These are phyloP conservation scores for Fusarium siculi DNA, from an alignment of 2,329 filamentous ascomycete genomes.

Conservation along the genomic window DNA sequence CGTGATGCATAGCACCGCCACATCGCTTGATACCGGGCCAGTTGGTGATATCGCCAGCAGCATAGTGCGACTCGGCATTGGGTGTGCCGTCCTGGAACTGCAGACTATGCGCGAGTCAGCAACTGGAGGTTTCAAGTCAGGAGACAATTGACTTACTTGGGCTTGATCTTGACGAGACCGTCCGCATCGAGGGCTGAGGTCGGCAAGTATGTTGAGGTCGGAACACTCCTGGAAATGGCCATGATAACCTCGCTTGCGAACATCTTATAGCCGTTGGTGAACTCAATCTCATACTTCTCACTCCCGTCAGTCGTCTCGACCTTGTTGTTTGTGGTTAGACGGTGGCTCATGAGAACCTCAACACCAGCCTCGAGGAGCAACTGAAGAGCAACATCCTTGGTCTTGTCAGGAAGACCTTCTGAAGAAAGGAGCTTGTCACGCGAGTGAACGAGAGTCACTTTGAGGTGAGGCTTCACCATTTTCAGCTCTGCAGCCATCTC, in stretches of 20 bases:
- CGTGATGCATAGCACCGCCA: slow-evolving; percentile 79
- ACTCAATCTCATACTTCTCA: slow-evolving; percentile 60
- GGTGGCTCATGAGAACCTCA: slow-evolving; percentile 70
- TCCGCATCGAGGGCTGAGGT: slow-evolving; percentile 67
- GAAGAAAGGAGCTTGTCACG: slow-evolving; percentile 75
- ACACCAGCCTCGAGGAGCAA: slow-evolving; percentile 72
- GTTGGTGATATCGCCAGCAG: slow-evolving; percentile 73
- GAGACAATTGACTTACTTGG: slow-evolving; percentile 55
- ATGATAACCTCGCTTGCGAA: slow-evolving; percentile 73
- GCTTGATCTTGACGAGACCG: slow-evolving; percentile 71
- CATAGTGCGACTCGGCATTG: slow-evolving; percentile 72
- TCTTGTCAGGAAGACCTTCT: slow-evolving; percentile 76
- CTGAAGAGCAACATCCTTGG: slow-evolving; percentile 70
- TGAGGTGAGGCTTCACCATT: slow-evolving; percentile 68
- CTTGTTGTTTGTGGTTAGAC: slow-evolving; percentile 62
- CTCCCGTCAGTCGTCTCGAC: slow-evolving; percentile 57
- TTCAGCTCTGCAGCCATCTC: slow-evolving; percentile 87
- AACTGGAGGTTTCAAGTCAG: neutral
- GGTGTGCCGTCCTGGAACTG: slow-evolving; percentile 64
- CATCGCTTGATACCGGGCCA: slow-evolving; percentile 87
- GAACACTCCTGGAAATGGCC: slow-evolving; percentile 71
- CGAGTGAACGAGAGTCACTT: slow-evolving; percentile 81
- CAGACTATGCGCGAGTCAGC: slow-evolving; percentile 53
- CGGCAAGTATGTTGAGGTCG: slow-evolving; percentile 73
- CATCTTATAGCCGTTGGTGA: slow-evolving; percentile 70